phyloP scores from a whole-genome alignment of 2,329 filamentous ascomycete genomes.

The Cladosporium sp. region DNA sequence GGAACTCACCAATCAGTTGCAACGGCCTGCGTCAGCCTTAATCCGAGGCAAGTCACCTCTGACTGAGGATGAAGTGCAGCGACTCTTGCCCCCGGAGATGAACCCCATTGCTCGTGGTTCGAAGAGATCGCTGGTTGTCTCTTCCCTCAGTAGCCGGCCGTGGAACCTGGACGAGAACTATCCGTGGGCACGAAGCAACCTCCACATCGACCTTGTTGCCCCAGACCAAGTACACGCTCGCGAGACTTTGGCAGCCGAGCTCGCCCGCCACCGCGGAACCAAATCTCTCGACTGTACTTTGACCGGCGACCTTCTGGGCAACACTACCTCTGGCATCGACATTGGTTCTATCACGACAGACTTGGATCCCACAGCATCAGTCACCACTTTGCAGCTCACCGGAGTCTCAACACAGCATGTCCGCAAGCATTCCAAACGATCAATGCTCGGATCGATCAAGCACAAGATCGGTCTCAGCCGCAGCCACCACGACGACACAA shows the following conservation, averaged over 20 bases:
- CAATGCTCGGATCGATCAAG: slow-evolving; percentile 31
- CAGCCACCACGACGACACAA: slow-evolving; percentile 12
- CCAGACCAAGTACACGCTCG: slow-evolving; percentile 28
- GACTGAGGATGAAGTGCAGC: slow-evolving; percentile 27
- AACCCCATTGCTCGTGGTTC: slow-evolving; percentile 28
- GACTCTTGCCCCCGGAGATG: slow-evolving; percentile 27
- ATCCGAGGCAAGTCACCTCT: slow-evolving; percentile 25
- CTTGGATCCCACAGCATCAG: slow-evolving; percentile 22
- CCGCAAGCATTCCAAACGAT: slow-evolving; percentile 30
- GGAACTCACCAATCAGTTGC: slow-evolving; percentile 20
- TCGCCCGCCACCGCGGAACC: slow-evolving; percentile 22
- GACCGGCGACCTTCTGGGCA: slow-evolving; percentile 14
- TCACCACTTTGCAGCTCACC: slow-evolving; percentile 29
- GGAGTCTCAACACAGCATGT: slow-evolving; percentile 21
- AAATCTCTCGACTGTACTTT: slow-evolving; percentile 23
- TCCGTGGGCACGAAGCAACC: slow-evolving; percentile 36
- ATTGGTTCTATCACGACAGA: slow-evolving; percentile 26
- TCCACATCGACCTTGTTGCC: slow-evolving; percentile 36
- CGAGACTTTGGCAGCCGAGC: slow-evolving; percentile 23
- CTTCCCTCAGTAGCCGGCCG: slow-evolving; percentile 35
- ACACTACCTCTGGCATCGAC: slow-evolving; percentile 25
- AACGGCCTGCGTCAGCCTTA: slow-evolving; percentile 25
- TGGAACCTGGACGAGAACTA: slow-evolving; percentile 45
- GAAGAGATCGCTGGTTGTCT: slow-evolving; percentile 29
- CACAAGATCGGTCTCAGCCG: slow-evolving; percentile 27